Conservation (phyloP, 2,329 filamentous ascomycete genomes). For the Alternaria postmessia region DNA sequence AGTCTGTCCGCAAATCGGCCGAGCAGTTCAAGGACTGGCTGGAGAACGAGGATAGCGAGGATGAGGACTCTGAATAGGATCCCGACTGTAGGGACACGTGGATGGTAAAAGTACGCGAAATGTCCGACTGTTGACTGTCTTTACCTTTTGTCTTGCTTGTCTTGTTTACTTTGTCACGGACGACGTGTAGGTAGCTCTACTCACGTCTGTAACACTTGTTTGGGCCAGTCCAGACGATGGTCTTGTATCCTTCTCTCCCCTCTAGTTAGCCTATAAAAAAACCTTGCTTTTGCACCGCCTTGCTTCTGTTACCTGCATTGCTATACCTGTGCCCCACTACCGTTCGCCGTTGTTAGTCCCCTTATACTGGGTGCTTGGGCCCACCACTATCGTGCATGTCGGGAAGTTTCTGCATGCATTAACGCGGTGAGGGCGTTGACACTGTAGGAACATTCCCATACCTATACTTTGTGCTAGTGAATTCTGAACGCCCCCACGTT, state of each 20-base stretch:
- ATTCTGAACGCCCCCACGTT: neutral
- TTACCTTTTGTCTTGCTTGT: conserved; percentile 17
- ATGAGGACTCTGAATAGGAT: conserved; percentile 41
- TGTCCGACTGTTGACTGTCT: conserved; percentile 17
- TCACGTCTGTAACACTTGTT: conserved; percentile 17
- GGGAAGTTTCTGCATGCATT: conserved; percentile 21
- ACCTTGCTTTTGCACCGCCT: conserved; percentile 16
- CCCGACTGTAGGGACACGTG: neutral
- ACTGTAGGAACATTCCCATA: neutral
- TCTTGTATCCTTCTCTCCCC: conserved; percentile 22
- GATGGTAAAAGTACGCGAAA: conserved; percentile 10
- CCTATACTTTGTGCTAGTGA: neutral
- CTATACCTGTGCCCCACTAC: conserved; percentile 12
- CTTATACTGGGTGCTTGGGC: conserved; percentile 24
- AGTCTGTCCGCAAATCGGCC: conserved; percentile 94
- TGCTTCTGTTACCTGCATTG: conserved; percentile 15
- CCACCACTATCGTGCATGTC: conserved; percentile 14
- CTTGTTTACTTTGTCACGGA: conserved; percentile 17
- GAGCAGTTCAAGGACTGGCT: conserved; percentile 96
- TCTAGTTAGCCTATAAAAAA: conserved; percentile 26
- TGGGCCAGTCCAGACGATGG: conserved; percentile 4
- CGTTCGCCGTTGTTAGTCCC: conserved; percentile 13
- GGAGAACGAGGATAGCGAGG: conserved; percentile 74
- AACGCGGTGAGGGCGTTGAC: conserved; percentile 10
- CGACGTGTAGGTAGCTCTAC: conserved; percentile 33